Conservation (phyloP, 2,329 filamentous ascomycete species). For the Zarea fungicola region DNA sequence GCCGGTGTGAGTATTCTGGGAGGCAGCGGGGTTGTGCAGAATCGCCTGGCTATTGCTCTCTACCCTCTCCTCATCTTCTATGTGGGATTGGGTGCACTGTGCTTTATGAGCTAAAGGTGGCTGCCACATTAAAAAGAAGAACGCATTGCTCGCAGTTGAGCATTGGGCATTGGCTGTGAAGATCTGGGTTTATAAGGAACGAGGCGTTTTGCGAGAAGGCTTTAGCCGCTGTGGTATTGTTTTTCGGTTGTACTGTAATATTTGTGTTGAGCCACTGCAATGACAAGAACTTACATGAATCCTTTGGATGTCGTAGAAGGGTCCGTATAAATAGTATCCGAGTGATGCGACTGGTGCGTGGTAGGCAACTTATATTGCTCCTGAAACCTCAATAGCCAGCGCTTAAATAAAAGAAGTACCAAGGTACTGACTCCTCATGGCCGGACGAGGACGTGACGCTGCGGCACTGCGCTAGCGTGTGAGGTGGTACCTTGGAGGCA, state of each 20-base stretch:
- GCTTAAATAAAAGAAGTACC: neutral
- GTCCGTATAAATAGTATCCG: no score
- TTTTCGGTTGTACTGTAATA: conserved; percentile 8
- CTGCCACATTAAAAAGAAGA: neutral
- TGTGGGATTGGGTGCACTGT: conserved; percentile 84
- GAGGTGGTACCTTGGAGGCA: neutral
- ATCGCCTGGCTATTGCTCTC: conserved; percentile 87
- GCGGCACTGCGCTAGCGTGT: neutral
- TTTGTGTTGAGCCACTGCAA: conserved; percentile 4
- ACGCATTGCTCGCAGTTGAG: neutral
- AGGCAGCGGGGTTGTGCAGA: conserved; percentile 91
- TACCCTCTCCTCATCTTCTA: conserved; percentile 97
- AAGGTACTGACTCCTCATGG: neutral
- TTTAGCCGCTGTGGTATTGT: neutral
- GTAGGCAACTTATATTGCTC: no score
- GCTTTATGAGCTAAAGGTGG: conserved; percentile 77
- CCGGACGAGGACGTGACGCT: neutral
- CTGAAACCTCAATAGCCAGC: no score
- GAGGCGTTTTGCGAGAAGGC: conserved; percentile 1
- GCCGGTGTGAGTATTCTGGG: conserved; percentile 94
- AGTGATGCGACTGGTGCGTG: neutral
- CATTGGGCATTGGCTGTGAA: neutral
- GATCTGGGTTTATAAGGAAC: neutral
- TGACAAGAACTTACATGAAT: conserved; percentile 1
- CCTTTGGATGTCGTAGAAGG: neutral